Percentiles rank a stretch among this genome's conserved stretches.
Evolutionary conservation across 2,329 filamentous ascomycete genomes (phyloP).

Genomic region (Colletotrichum brevisporum): DNA sequence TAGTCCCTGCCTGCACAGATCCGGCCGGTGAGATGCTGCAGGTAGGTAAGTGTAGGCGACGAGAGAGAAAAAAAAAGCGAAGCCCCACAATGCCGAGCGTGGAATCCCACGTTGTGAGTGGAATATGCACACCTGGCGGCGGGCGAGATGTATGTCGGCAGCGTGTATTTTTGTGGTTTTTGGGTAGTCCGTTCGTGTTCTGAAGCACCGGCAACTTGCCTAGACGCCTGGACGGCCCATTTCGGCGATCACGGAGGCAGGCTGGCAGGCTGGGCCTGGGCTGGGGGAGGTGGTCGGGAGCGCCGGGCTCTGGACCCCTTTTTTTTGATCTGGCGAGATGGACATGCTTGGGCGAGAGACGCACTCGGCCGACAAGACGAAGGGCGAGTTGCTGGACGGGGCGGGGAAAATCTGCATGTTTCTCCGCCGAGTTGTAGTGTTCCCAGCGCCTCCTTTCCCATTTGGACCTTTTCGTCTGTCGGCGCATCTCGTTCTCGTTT

Average conservation of each 20-base stretch:
- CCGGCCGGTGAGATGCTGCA: slow-evolving; percentile 19
- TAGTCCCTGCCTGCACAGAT: slow-evolving; percentile 7
- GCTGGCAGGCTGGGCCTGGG: not conserved
- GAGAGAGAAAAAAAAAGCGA: not conserved
- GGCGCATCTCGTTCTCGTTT: no score
- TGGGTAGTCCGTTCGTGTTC: slow-evolving; percentile 6
- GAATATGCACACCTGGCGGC: not conserved
- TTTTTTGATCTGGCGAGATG: not conserved
- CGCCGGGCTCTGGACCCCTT: slow-evolving; percentile 13
- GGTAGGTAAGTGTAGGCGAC: not conserved
- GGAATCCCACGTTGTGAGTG: not conserved
- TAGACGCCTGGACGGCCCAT: not conserved
- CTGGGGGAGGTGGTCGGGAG: not conserved
- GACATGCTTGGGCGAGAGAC: not conserved
- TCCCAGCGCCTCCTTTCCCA: no score
- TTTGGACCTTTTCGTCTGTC: no score
- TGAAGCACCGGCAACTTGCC: not conserved
- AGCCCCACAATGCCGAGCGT: not conserved
- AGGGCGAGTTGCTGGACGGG: not conserved
- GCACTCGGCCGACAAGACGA: not conserved
- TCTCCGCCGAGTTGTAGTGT: no score
- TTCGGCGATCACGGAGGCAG: slow-evolving; percentile 11
- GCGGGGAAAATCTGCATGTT: no score
- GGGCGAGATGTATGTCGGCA: not conserved
- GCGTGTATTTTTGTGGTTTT: slow-evolving; percentile 1